Base-by-base conservation (phyloP, 2,329 filamentous ascomycete species). In the Talaromyces amestolkiae region DNA sequence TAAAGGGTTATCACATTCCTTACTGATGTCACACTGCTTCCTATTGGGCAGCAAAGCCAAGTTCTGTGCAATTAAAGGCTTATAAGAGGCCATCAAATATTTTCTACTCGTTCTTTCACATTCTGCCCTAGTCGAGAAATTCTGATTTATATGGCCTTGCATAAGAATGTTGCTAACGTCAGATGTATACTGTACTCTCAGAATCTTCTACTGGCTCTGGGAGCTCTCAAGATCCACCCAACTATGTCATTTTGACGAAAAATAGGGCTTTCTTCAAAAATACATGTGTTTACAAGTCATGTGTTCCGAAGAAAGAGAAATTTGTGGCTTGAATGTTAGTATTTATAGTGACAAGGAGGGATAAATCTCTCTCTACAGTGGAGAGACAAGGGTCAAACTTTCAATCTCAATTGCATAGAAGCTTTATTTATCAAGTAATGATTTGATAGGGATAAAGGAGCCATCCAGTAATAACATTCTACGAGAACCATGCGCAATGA, bases 301-400 rank as follows among this genome's bases (percentile, higher is more conserved):
- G 61, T 58, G 61, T 33, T 45, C 27, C 37, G 19, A 31, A 27
- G 7, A 47, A 22, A 39, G 37, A 53, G 24, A 22, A 45, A 41
- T 63, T 63, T 63, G 61, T 63, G 61, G 61, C 61, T 63, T 63
- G n/a, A 39, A 47, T 45, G 22, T 43, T 37, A 56, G n/a, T 63
- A 58, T 58, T 63, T 58, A 45, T 45, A 59, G 37, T 45, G 39
- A 43, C 39, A 59, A 45, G 37, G 39, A 59, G 56, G 56, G 37
- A 59, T 59, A 27, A 33, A 17, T 22, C 17, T 33, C n/a, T 22
- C 41, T 33, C 6, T 19, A 22, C 7, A 31, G 39, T 63, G 61
- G 37, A 56, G 35, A 33, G 61, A 37, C 47, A 63, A 61, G 9
- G 33, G 59, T 35, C 19, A 15, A 51, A 22, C 31, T 53, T 22